phyloP scores from a whole-genome alignment of 805 yeast species.

The Lachancea sp. region DNA sequence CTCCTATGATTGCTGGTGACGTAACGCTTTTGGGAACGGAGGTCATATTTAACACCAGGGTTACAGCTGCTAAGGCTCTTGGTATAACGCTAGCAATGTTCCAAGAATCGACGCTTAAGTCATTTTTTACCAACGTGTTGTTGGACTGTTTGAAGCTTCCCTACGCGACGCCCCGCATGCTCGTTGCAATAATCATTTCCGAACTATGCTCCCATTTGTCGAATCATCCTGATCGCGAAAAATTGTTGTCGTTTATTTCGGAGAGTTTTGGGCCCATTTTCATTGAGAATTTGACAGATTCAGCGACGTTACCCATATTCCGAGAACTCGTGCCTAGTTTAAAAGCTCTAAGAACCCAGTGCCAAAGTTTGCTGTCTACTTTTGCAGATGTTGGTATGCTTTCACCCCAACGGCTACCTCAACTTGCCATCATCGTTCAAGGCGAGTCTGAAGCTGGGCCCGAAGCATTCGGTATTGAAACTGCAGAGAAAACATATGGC shows the following conservation, averaged over 20 bases:
- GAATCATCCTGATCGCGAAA: constrained; percentile 10
- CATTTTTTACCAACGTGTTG: constrained; percentile 35
- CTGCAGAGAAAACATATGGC: constrained; percentile 62
- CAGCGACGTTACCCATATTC: constrained; percentile 41
- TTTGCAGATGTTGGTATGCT: constrained; percentile 74
- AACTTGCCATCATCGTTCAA: constrained; percentile 80
- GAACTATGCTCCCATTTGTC: constrained; percentile 47
- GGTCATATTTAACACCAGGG: constrained; percentile 64
- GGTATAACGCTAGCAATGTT: constrained; percentile 59
- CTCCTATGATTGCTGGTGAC: constrained; percentile 89
- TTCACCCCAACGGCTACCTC: constrained; percentile 65
- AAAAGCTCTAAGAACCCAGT: constrained; percentile 78
- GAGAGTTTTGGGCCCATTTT: constrained; percentile 34
- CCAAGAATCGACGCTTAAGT: constrained; percentile 35
- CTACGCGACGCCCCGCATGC: constrained; percentile 75
- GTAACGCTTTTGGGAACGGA: constrained; percentile 76
- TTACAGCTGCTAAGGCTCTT: constrained; percentile 66
- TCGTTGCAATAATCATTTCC: constrained; percentile 61
- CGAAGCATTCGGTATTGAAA: constrained; percentile 76
- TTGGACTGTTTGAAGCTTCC: constrained; percentile 46
- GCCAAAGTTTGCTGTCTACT: constrained; percentile 72
- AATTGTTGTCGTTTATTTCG: constrained; percentile 28
- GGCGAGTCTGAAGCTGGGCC: constrained; percentile 95
- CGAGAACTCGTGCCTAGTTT: constrained; percentile 84
- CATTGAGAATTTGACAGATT: constrained; percentile 29